Percentiles rank a stretch among this genome's conserved stretches.
Evolutionary conservation across 257 asterid species (phyloP).

Genomic region (Solanum peruvianum): DNA sequence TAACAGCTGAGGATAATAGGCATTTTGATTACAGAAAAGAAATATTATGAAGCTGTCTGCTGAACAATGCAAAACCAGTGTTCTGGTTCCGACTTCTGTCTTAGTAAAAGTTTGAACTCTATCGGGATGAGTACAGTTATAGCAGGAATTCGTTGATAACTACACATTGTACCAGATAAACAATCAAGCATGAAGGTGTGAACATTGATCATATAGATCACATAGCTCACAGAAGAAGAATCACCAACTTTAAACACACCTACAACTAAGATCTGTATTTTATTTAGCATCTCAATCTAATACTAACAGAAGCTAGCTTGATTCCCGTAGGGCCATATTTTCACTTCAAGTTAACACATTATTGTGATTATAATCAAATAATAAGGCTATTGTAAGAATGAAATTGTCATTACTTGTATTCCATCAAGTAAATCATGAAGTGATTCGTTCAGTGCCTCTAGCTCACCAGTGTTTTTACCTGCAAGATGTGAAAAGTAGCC

Average conservation of each 20-base stretch:
- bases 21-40: not conserved
- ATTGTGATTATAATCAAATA: not conserved
- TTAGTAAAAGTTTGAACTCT: not conserved
- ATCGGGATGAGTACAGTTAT: not conserved
- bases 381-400: not conserved
- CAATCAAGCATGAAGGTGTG: not conserved
- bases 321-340: not conserved
- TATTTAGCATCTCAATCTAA: not conserved
- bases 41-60: not conserved
- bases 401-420: slow-evolving; percentile 47
- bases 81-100: not conserved
- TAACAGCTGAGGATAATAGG: not conserved
- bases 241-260: not conserved
- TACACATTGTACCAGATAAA: not conserved
- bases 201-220: not conserved
- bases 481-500: slow-evolving; percentile 6
- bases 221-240: not conserved
- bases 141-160: not conserved
- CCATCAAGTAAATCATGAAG: slow-evolving; percentile 96
- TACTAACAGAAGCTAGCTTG: not conserved
- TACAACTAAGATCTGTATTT: not conserved
- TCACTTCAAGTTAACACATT: not conserved
- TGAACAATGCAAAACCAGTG: not conserved
- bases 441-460: slow-evolving; percentile 70
- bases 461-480: slow-evolving; percentile 53